Evolutionary conservation across 2,329 filamentous ascomycete genomes (phyloP).

Genomic region (Colletotrichum lupini): DNA sequence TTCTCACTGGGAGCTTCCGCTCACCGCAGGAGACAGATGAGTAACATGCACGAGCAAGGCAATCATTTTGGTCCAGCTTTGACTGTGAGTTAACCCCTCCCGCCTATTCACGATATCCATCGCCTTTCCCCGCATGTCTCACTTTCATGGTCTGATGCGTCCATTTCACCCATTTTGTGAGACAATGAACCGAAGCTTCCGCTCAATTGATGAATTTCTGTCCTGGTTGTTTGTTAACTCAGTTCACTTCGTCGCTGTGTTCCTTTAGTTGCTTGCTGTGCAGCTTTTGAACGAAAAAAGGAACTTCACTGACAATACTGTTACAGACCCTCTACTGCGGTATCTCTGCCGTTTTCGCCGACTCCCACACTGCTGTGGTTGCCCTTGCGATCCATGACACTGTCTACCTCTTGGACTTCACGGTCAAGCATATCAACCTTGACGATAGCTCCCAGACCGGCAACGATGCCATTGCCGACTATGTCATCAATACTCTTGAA

Average conservation of each 20-base stretch:
- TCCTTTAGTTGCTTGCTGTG: neutral
- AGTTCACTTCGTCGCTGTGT: neutral
- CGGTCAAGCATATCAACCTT: slow-evolving; percentile 66
- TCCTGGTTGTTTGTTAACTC: neutral
- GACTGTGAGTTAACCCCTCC: slow-evolving; percentile 50
- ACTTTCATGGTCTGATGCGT: neutral
- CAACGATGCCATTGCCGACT: slow-evolving; percentile 65
- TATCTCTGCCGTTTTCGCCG: slow-evolving; percentile 65
- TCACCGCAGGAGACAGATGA: slow-evolving; percentile 60
- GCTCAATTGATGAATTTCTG: neutral
- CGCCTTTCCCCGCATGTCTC: neutral
- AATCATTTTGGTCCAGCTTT: slow-evolving; percentile 57
- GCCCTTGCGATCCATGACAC: slow-evolving; percentile 79
- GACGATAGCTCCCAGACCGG: slow-evolving; percentile 51
- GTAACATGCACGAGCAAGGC: slow-evolving; percentile 54
- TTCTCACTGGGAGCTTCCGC: slow-evolving; percentile 57
- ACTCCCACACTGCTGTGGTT: slow-evolving; percentile 65
- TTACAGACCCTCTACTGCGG: slow-evolving; percentile 69
- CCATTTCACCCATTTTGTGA: neutral
- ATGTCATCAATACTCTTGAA: slow-evolving; percentile 66
- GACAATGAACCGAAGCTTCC: neutral
- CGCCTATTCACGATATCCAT: neutral
- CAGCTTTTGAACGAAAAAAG: too few relatives aligned
- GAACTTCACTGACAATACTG: neutral
- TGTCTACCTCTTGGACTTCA: slow-evolving; percentile 80